These are phyloP conservation scores for Smittium culicis DNA, from an alignment of 371 early-diverging fungal species.

Conservation along the genomic window DNA sequence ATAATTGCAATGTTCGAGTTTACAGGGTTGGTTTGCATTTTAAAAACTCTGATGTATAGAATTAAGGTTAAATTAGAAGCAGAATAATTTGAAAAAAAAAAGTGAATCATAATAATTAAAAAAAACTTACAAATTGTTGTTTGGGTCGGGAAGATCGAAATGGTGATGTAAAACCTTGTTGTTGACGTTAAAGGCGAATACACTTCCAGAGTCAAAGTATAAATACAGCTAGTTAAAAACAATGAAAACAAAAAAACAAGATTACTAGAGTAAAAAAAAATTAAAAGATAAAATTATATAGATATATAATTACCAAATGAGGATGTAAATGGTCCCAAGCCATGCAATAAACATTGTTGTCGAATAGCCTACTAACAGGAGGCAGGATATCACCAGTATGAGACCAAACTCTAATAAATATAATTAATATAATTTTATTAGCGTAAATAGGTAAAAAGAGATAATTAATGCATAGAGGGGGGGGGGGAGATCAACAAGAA, in stretches of 20 bases:
- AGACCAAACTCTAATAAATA: conserved; percentile 19
- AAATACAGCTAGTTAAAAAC: conserved; percentile 17
- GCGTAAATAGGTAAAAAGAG: no score
- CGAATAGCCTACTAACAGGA: conserved; percentile 26
- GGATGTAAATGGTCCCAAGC: conserved; percentile 28
- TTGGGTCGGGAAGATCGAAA: conserved; percentile 9
- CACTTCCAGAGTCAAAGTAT: conserved; percentile 23
- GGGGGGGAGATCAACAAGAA: background rate
- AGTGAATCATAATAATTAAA: background rate
- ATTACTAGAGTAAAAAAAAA: background rate
- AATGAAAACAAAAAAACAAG: background rate
- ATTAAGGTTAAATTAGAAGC: background rate
- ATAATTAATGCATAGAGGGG: background rate
- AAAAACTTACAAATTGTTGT: background rate
- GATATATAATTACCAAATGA: conserved; percentile 14
- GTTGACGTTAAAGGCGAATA: conserved; percentile 27
- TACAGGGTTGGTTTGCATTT: background rate
- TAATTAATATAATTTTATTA: background rate
- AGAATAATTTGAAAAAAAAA: background rate
- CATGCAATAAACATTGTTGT: conserved; percentile 24
- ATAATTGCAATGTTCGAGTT: background rate
- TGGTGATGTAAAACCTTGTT: conserved; percentile 23
- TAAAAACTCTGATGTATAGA: background rate
- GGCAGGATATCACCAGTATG: conserved; percentile 17
- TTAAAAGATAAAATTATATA: background rate